Percentiles rank a stretch among this genome's conserved stretches.
Evolutionary conservation across 75 land plant species (phyloP).

Genomic region (Pseudotsuga menziesii): DNA sequence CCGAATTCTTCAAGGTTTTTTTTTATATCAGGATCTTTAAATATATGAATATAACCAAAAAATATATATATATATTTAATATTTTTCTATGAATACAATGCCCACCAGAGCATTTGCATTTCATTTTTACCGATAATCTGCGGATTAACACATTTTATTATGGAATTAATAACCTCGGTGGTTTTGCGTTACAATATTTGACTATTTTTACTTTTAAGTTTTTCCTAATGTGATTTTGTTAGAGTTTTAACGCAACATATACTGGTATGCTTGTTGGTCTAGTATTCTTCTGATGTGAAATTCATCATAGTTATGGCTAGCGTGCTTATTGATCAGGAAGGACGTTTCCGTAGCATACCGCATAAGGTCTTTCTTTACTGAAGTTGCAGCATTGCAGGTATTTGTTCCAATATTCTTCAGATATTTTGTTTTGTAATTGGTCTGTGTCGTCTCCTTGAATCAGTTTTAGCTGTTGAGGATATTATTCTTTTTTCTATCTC

Average conservation of each 20-base stretch:
- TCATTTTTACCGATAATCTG: too few species aligned
- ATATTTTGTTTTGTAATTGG: not conserved
- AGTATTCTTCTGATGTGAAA: not conserved
- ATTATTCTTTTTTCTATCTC: not conserved
- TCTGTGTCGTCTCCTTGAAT: not conserved
- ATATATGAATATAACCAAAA: too few species aligned
- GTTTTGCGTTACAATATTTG: too few species aligned
- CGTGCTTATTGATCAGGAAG: constrained; percentile 17
- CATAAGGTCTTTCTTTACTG: constrained; percentile 33
- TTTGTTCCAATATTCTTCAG: not conserved
- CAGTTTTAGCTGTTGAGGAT: not conserved
- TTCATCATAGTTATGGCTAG: not conserved
- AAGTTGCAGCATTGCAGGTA: constrained; percentile 68
- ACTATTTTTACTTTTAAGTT: too few species aligned
- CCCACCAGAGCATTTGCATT: too few species aligned
- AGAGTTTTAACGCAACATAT: not conserved
- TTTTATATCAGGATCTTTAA: too few species aligned
- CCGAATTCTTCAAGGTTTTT: too few species aligned
- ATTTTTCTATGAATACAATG: too few species aligned
- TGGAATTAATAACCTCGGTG: too few species aligned
- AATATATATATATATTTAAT: not conserved
- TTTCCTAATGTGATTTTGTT: too few species aligned
- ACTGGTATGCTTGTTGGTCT: not conserved
- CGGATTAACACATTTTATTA: too few species aligned
- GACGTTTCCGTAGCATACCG: constrained; percentile 36